Evolutionary conservation across 495 filamentous ascomycete species (phyloP).

Genomic region (Halenospora varia): DNA sequence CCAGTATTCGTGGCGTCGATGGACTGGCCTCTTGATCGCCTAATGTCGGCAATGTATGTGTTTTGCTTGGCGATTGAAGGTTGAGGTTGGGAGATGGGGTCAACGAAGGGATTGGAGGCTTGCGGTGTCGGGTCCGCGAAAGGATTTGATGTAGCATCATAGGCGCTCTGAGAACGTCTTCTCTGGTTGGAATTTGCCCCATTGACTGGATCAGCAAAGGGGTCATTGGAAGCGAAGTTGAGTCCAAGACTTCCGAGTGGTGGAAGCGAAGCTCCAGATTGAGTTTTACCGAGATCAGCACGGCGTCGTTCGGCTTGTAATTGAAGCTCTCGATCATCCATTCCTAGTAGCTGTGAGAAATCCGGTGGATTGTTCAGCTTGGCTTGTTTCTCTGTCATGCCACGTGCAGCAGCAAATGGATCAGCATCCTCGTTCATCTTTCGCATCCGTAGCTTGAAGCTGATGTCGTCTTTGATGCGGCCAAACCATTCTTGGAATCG

Average conservation of each 20-base stretch:
- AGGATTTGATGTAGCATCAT: not conserved
- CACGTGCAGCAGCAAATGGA: constrained; percentile 20
- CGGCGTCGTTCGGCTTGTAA: constrained; percentile 16
- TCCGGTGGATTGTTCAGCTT: constrained; percentile 20
- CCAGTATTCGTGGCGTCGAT: constrained; percentile 26
- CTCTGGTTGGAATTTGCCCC: not conserved
- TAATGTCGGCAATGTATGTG: constrained; percentile 39
- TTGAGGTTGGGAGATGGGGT: constrained; percentile 28
- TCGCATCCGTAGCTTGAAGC: constrained; percentile 31
- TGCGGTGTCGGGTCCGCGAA: constrained; percentile 19
- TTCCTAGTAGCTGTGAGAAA: constrained; percentile 19
- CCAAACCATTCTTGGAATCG: constrained; percentile 38
- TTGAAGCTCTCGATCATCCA: constrained; percentile 25
- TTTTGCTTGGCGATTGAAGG: constrained; percentile 24
- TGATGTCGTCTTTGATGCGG: constrained; percentile 33
- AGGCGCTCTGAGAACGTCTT: not conserved
- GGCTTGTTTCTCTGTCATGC: constrained; percentile 26
- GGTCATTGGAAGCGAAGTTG: constrained; percentile 32
- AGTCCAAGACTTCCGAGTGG: constrained; percentile 35
- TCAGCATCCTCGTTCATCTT: constrained; percentile 19
- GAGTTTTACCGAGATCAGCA: constrained; percentile 9
- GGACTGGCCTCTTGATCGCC: constrained; percentile 42
- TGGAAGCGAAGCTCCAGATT: constrained; percentile 8
- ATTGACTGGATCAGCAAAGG: constrained; percentile 36
- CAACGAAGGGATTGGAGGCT: constrained; percentile 40